These are phyloP conservation scores for Aspergillus carbonarius DNA, from an alignment of 2,329 filamentous ascomycete genomes.

Conservation along the genomic window DNA sequence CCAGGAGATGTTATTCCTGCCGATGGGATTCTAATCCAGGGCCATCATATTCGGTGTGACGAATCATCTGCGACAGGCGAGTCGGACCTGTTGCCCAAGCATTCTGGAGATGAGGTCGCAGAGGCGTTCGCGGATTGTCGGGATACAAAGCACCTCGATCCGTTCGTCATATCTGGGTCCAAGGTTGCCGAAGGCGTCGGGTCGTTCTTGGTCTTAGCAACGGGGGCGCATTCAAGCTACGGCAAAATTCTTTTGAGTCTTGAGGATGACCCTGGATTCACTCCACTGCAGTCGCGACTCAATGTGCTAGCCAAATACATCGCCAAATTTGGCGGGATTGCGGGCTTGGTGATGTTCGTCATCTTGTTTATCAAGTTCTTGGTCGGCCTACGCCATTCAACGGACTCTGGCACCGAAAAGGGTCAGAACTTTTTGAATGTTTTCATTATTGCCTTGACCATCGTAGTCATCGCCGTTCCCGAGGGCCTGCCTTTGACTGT, in stretches of 20 bases:
- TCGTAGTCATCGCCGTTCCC: slow-evolving; percentile 58
- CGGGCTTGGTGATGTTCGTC: slow-evolving; percentile 66
- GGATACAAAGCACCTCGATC: slow-evolving; percentile 47
- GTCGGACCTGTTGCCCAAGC: slow-evolving; percentile 17
- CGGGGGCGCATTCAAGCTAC: slow-evolving; percentile 70
- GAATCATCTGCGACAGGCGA: slow-evolving; percentile 24
- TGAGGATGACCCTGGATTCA: slow-evolving; percentile 69
- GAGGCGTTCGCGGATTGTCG: slow-evolving; percentile 38
- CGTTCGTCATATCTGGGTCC: slow-evolving; percentile 73
- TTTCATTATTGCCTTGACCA: slow-evolving; percentile 54
- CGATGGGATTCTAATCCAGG: slow-evolving; percentile 62
- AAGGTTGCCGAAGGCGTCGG: slow-evolving; percentile 72
- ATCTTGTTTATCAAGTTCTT: slow-evolving; percentile 73
- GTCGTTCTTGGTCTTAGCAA: slow-evolving; percentile 69
- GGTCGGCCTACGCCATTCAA: slow-evolving; percentile 54
- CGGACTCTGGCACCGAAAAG: slow-evolving; percentile 42
- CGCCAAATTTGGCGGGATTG: slow-evolving; percentile 63
- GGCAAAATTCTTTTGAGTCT: slow-evolving; percentile 75
- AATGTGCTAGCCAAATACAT: slow-evolving; percentile 74
- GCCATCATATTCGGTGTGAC: slow-evolving; percentile 46
- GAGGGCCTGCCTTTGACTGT: slow-evolving; percentile 59
- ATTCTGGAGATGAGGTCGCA: slow-evolving; percentile 3
- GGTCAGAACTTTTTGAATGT: slow-evolving; percentile 56
- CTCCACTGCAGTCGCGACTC: slow-evolving; percentile 71
- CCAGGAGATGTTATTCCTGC: slow-evolving; percentile 64